These are phyloP conservation scores for Suhomyces panamericanus DNA, from an alignment of 1,139 yeast genomes.

Conservation along the genomic window DNA sequence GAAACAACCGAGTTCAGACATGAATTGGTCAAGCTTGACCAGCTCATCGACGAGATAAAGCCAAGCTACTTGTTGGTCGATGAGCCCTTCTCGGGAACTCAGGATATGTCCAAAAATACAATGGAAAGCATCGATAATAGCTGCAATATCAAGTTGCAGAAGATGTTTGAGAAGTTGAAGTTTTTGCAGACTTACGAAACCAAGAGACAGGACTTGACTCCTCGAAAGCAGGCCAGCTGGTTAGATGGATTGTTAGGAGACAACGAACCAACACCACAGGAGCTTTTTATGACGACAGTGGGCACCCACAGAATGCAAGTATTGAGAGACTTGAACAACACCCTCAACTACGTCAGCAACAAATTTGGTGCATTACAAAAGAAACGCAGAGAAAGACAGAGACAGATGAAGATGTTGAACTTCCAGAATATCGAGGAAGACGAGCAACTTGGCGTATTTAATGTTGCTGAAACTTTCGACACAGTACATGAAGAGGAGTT, in stretches of 20 bases:
- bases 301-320: constrained; percentile 41
- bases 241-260: constrained; percentile 28
- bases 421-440: constrained; percentile 40
- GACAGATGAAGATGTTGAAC: constrained; percentile 40
- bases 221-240: constrained; percentile 24
- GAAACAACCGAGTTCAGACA: constrained; percentile 50
- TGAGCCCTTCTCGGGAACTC: constrained; percentile 18
- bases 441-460: constrained; percentile 13
- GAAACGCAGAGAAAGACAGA: constrained; percentile 43
- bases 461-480: constrained; percentile 18
- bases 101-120: constrained; percentile 41
- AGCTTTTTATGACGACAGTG: constrained; percentile 27
- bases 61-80: constrained; percentile 45
- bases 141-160: constrained; percentile 50
- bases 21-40: constrained; percentile 40
- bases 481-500: constrained; percentile 19
- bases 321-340: constrained; percentile 38
- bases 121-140: constrained; percentile 59
- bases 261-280: constrained; percentile 32
- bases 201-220: constrained; percentile 34
- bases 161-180: constrained; percentile 50
- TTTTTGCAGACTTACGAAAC: constrained; percentile 52
- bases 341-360: constrained; percentile 36
- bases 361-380: constrained; percentile 43
- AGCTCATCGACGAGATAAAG: constrained; percentile 41